Evolutionary conservation across 768 basidiomycete genomes (phyloP).

Genomic region (Suillus sp.): DNA sequence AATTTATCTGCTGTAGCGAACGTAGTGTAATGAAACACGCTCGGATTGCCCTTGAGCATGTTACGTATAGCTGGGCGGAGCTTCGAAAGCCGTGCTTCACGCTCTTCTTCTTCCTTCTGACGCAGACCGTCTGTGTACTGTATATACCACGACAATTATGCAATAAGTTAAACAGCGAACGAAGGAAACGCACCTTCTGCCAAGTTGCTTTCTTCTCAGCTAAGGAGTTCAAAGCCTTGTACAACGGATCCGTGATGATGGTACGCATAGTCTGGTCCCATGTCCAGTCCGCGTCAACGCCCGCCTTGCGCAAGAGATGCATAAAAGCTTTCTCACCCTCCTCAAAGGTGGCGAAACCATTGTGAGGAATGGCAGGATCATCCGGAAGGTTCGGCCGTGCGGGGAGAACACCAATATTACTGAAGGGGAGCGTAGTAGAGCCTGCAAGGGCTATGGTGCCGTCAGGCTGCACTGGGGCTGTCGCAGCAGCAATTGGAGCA

Average conservation of each 20-base stretch:
- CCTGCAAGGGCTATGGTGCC: conserved; percentile 48
- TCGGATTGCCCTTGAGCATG: conserved; percentile 84
- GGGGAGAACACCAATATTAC: conserved; percentile 61
- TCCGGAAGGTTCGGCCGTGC: conserved; percentile 81
- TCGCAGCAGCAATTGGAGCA: conserved; percentile 53
- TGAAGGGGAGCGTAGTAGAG: conserved; percentile 61
- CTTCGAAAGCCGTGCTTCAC: conserved; percentile 79
- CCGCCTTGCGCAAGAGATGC: conserved; percentile 85
- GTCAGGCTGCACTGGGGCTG: conserved; percentile 41
- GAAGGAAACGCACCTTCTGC: conserved; percentile 70
- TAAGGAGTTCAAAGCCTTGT: conserved; percentile 89
- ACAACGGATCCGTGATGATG: conserved; percentile 97
- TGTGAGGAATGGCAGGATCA: conserved; percentile 86
- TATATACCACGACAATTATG: conserved; percentile 17
- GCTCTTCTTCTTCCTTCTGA: conserved; percentile 84
- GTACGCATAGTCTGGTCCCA: conserved; percentile 99
- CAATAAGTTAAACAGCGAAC: background rate
- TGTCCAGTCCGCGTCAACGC: conserved; percentile 90
- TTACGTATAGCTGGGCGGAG: conserved; percentile 84
- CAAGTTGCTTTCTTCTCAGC: conserved; percentile 94
- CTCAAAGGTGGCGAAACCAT: conserved; percentile 82
- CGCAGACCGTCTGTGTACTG: conserved; percentile 76
- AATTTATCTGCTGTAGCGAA: conserved; percentile 86
- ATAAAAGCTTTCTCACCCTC: conserved; percentile 96
- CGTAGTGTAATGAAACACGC: conserved; percentile 90